These are phyloP conservation scores for Gossypium aridum DNA, from an alignment of 441 rosid species.

Conservation along the genomic window DNA sequence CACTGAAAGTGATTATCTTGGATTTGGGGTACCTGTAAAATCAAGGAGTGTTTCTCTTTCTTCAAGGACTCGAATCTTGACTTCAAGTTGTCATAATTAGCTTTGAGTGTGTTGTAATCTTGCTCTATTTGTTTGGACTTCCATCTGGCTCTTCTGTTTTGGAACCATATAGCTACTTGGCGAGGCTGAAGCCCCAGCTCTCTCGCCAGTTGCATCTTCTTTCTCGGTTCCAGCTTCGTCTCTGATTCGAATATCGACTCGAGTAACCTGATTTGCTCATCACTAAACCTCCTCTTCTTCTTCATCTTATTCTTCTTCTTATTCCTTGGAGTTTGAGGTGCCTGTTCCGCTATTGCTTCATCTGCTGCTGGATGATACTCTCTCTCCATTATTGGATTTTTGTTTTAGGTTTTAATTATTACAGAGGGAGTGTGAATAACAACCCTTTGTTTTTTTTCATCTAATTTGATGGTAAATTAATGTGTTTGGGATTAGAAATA, in stretches of 20 bases:
- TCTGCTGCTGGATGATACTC: slow-evolving; percentile 3
- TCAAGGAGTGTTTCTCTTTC: slow-evolving; percentile 48
- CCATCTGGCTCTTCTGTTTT: slow-evolving; percentile 78
- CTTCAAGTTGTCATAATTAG: slow-evolving; percentile 40
- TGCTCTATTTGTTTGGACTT: slow-evolving; percentile 63
- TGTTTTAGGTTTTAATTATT: neutral
- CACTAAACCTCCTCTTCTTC: slow-evolving; percentile 57
- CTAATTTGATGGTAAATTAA: neutral
- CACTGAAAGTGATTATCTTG: neutral
- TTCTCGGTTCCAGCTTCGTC: slow-evolving; percentile 57
- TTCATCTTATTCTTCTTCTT: slow-evolving; percentile 33
- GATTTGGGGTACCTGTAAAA: slow-evolving; percentile 33
- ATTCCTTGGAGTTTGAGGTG: slow-evolving; percentile 16
- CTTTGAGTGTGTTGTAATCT: slow-evolving; percentile 41
- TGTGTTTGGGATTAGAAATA: slow-evolving; percentile 2
- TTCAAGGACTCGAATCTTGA: slow-evolving; percentile 42
- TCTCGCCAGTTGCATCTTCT: slow-evolving; percentile 53
- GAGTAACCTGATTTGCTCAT: slow-evolving; percentile 55
- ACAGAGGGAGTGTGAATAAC: neutral
- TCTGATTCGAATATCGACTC: slow-evolving; percentile 64
- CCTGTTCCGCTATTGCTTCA: slow-evolving; percentile 9
- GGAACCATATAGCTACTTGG: slow-evolving; percentile 83
- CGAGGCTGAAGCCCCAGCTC: slow-evolving; percentile 73
- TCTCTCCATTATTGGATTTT: slow-evolving; percentile 13
- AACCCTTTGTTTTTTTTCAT: neutral